phyloP scores from a whole-genome alignment of 495 filamentous ascomycete genomes.

The Achaetomiella virescens region DNA sequence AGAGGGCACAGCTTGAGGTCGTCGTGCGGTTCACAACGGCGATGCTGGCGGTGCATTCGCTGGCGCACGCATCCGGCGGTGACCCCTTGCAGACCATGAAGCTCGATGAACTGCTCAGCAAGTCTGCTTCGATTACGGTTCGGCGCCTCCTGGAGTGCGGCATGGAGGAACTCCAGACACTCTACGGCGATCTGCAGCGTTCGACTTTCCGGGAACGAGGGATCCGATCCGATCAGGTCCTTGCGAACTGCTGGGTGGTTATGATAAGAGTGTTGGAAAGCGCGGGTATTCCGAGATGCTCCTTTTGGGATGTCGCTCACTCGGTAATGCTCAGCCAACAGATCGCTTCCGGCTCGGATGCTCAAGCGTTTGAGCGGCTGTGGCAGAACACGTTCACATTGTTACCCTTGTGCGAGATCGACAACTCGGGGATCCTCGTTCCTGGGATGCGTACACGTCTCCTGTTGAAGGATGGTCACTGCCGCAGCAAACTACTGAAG shows the following conservation, averaged over 20 bases:
- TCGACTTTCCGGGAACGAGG: slow-evolving; percentile 54
- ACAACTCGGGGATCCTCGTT: slow-evolving; percentile 56
- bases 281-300: slow-evolving; percentile 36
- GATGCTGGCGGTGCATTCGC: slow-evolving; percentile 20
- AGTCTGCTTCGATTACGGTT: slow-evolving; percentile 31
- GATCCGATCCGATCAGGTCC: slow-evolving; percentile 52
- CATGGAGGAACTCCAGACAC: slow-evolving; percentile 45
- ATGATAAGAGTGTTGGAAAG: slow-evolving; percentile 53
- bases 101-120: slow-evolving; percentile 40
- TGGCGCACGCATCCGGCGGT: slow-evolving; percentile 26
- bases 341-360: slow-evolving; percentile 36
- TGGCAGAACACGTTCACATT: slow-evolving; percentile 73
- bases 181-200: slow-evolving; percentile 58
- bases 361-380: slow-evolving; percentile 54
- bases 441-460: slow-evolving; percentile 49
- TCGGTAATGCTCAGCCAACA: slow-evolving; percentile 35
- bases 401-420: slow-evolving; percentile 71
- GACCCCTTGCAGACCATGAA: slow-evolving; percentile 29
- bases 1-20: slow-evolving; percentile 15
- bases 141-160: slow-evolving; percentile 42
- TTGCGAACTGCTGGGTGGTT: slow-evolving; percentile 62
- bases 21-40: slow-evolving; percentile 15
- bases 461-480: slow-evolving; percentile 66
- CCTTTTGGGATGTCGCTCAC: slow-evolving; percentile 57
- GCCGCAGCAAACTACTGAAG: slow-evolving; percentile 57